A percentile compares a stretch with the other conserved stretches of the same genome.
These are phyloP conservation scores for Euphorbia schlechtendalii DNA, from an alignment of 441 rosid species.

Conservation along the genomic window DNA sequence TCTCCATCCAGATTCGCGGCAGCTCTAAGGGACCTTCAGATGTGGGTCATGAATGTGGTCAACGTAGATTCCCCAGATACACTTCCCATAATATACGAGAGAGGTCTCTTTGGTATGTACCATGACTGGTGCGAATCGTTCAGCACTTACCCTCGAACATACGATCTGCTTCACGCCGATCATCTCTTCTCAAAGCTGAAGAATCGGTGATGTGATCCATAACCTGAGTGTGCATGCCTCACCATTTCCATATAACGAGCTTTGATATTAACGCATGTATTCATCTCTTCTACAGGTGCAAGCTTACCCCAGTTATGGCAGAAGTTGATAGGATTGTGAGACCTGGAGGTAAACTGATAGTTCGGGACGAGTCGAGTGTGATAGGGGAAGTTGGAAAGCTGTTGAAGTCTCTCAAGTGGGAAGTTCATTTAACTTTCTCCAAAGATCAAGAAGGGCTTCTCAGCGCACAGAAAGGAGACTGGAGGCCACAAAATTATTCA, in stretches of 20 bases:
- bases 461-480: conserved; percentile 74
- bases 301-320: conserved; percentile 68
- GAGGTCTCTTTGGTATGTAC: conserved; percentile 86
- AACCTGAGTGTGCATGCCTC: not conserved
- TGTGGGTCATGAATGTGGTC: conserved; percentile 86
- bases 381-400: conserved; percentile 65
- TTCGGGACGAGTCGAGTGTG: conserved; percentile 52
- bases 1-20: conserved; percentile 66
- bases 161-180: no score
- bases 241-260: not conserved
- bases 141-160: conserved; percentile 76
- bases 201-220: conserved; percentile 34
- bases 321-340: conserved; percentile 85
- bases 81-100: conserved; percentile 79
- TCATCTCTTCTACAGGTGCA: conserved; percentile 45
- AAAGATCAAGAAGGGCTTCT: conserved; percentile 74
- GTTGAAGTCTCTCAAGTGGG: conserved; percentile 77
- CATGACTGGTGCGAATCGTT: conserved; percentile 98
- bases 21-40: conserved; percentile 60
- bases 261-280: not conserved
- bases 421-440: conserved; percentile 63
- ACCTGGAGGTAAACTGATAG: conserved; percentile 82
- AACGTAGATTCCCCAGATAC: conserved; percentile 83
- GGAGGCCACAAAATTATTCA: conserved; percentile 60
- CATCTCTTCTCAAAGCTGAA: conserved; percentile 76